Percentiles rank a stretch among this genome's conserved stretches.
Evolutionary conservation across 129 eudicot genomes (phyloP).

Genomic region (Artemisia argyi): DNA sequence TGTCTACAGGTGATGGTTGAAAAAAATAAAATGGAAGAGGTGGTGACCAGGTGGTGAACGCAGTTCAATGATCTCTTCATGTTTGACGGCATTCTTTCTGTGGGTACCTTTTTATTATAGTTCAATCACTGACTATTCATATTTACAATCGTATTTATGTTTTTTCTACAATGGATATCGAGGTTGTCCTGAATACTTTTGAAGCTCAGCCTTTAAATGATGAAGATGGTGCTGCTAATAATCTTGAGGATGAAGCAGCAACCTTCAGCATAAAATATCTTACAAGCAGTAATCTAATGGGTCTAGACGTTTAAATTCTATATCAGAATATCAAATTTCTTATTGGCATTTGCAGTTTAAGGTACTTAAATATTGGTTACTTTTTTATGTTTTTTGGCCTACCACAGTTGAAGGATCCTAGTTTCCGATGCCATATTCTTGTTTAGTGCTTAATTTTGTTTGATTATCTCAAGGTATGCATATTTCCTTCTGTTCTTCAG

Average conservation of each 20-base stretch:
- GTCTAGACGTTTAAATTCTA: conserved; percentile 66
- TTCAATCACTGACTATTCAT: neutral
- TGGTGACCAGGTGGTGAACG: too few relatives aligned
- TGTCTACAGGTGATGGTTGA: too few relatives aligned
- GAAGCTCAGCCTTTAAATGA: conserved; percentile 96
- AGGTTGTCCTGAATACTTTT: conserved; percentile 83
- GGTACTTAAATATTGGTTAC: conserved; percentile 4
- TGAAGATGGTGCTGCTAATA: conserved; percentile 82
- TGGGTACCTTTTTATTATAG: neutral
- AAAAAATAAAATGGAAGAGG: too few relatives aligned
- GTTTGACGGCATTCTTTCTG: conserved; percentile 55
- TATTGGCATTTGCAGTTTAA: neutral
- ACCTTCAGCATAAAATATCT: conserved; percentile 93
- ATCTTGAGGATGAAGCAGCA: conserved; percentile 89
- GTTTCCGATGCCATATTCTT: conserved; percentile 91
- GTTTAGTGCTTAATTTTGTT: conserved; percentile 91
- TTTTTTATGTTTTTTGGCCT: conserved; percentile 9
- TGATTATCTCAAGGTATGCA: conserved; percentile 79
- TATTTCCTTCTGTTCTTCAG: neutral
- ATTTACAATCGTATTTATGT: neutral
- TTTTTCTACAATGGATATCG: conserved; percentile 15
- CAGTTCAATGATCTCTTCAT: too few relatives aligned
- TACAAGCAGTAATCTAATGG: conserved; percentile 97
- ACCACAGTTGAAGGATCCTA: conserved; percentile 86
- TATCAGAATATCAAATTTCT: neutral